phyloP scores from a whole-genome alignment of 305 asterid genomes.

The Petunia hybrid region DNA sequence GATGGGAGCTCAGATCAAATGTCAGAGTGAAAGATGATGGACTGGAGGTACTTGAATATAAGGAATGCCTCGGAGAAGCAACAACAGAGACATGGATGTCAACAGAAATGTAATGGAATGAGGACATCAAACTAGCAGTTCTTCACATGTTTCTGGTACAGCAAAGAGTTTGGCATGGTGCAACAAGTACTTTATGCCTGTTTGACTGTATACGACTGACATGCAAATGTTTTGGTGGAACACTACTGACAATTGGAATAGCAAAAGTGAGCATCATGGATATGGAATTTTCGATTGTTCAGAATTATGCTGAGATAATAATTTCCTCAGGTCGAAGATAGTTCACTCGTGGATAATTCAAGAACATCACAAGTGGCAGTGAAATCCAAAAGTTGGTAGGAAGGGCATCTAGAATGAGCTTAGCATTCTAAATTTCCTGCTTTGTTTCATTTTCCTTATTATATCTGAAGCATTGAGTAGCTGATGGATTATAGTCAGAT shows the following conservation, averaged over 20 bases:
- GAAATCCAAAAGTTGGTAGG: slow-evolving; percentile 18
- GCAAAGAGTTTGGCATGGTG: background rate
- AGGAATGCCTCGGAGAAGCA: slow-evolving; percentile 12
- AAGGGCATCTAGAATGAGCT: slow-evolving; percentile 10
- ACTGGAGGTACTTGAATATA: slow-evolving; percentile 2
- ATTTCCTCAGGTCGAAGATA: slow-evolving; percentile 12
- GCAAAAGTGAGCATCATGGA: background rate
- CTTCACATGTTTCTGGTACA: no score
- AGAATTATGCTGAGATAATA: slow-evolving; percentile 2
- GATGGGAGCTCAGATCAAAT: slow-evolving; percentile 40
- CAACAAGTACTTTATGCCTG: background rate
- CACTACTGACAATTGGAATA: background rate
- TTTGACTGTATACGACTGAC: background rate
- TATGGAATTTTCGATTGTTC: background rate
- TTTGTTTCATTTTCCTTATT: background rate
- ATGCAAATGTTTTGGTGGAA: slow-evolving; percentile 14
- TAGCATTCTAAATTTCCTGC: background rate
- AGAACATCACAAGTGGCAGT: slow-evolving; percentile 13
- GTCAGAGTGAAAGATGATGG: slow-evolving; percentile 18
- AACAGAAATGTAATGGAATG: no score
- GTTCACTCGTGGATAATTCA: background rate
- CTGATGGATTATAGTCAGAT: background rate
- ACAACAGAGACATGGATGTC: slow-evolving; percentile 28
- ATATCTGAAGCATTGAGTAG: slow-evolving; percentile 13
- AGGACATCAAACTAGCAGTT: no score